Conservation (phyloP, 2,329 filamentous ascomycete genomes). For the Fusarium austroafricanum region DNA sequence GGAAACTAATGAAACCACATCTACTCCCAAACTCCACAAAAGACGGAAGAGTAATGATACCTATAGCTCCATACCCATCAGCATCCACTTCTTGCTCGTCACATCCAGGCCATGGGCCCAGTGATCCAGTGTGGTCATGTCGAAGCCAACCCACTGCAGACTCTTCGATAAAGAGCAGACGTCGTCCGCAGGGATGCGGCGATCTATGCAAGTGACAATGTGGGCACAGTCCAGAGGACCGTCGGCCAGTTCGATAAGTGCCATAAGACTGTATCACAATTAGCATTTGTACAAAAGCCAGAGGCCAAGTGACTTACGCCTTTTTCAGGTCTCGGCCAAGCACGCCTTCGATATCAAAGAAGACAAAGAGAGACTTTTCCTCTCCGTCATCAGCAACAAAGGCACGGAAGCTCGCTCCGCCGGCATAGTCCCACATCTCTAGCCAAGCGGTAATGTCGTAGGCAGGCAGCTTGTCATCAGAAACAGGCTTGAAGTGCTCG, state of each 20-base stretch:
- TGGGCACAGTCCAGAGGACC: constrained; percentile 79
- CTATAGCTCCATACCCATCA: constrained; percentile 88
- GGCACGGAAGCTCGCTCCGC: constrained; percentile 85
- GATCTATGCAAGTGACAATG: constrained; percentile 85
- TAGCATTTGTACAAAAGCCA: background rate
- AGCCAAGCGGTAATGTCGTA: constrained; percentile 71
- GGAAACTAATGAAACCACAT: constrained; percentile 36
- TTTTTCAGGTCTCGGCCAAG: constrained; percentile 84
- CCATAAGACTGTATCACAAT: constrained; percentile 74
- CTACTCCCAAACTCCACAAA: constrained; percentile 36
- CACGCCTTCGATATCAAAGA: constrained; percentile 79
- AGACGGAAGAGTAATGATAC: constrained; percentile 51
- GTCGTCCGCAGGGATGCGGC: constrained; percentile 71
- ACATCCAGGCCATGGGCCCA: constrained; percentile 75
- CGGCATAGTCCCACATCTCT: constrained; percentile 87
- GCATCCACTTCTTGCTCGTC: constrained; percentile 83
- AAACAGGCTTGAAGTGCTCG: constrained; percentile 51
- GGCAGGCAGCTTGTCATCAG: constrained; percentile 45
- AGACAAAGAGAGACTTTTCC: constrained; percentile 84
- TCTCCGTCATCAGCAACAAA: constrained; percentile 79
- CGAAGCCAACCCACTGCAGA: constrained; percentile 93
- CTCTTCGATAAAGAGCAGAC: constrained; percentile 79
- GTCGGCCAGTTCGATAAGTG: constrained; percentile 88
- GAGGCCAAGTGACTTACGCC: constrained; percentile 69
- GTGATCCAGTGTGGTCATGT: constrained; percentile 80